A percentile compares a stretch with the other conserved stretches of the same genome.
Evolutionary conservation across 176 grass and related monocot species (phyloP).

Genomic region (Phyllostachys edulis): DNA sequence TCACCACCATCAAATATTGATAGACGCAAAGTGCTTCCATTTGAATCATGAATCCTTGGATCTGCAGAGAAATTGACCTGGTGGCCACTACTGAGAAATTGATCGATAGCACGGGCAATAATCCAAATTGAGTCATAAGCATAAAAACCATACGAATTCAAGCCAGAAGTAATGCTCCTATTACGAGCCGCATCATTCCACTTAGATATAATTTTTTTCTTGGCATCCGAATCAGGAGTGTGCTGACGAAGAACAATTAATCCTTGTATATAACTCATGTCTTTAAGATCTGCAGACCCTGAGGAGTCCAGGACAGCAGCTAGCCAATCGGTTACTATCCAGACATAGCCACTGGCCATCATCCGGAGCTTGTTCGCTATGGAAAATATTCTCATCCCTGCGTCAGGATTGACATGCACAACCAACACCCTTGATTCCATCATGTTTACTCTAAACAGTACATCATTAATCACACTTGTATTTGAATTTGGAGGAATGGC

Average conservation of each 20-base stretch:
- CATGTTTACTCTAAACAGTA: conserved; percentile 60
- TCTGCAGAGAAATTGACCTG: conserved; percentile 62
- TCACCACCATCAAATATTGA: conserved; percentile 64
- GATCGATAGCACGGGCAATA: conserved; percentile 65
- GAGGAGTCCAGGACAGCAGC: conserved; percentile 84
- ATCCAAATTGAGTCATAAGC: conserved; percentile 86
- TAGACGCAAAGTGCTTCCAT: conserved; percentile 54
- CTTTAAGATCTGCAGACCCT: conserved; percentile 14
- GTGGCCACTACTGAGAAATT: conserved; percentile 45
- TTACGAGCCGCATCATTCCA: conserved; percentile 52
- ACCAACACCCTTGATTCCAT: conserved; percentile 87
- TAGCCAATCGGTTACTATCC: conserved; percentile 89
- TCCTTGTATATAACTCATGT: conserved; percentile 59
- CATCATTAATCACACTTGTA: conserved; percentile 42
- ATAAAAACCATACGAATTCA: conserved; percentile 75
- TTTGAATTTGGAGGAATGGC: conserved; percentile 56
- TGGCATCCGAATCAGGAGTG: conserved; percentile 58
- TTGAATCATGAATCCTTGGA: conserved; percentile 55
- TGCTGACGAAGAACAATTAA: conserved; percentile 68
- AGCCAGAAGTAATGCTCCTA: conserved; percentile 35
- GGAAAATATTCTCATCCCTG: conserved; percentile 67
- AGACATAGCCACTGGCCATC: conserved; percentile 68
- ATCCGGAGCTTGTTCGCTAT: conserved; percentile 57
- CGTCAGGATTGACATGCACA: conserved; percentile 80
- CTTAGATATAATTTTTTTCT: conserved; percentile 61